Evolutionary conservation across 2,329 filamentous ascomycete genomes (phyloP), one percentile per base, ranked within the genome.

Genomic region (Madurella fahalii): DNA sequence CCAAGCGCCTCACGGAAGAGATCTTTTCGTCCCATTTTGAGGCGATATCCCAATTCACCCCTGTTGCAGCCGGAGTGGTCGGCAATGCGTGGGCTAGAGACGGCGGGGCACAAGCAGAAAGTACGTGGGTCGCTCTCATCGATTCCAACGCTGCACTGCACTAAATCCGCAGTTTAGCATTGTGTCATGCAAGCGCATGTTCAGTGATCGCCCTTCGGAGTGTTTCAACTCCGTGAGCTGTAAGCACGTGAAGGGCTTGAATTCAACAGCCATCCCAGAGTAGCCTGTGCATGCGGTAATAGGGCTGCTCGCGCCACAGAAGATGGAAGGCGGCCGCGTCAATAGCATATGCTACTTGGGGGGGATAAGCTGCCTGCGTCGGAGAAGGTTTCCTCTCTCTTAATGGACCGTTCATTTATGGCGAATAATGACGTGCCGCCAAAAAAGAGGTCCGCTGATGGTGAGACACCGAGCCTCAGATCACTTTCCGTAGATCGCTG

Each of bases 171-270:
- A 15, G 9, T 4, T 37, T 37, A 9, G 34, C 34, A 37, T 37
- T 37, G 34, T 37, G 34, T 37, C 34, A 11, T 37, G 34, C 11
- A 4, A 11, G 34, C 34, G 34, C 25, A 37, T 37, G 34, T 15
- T 37, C 34, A 54, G 34, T 34, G 59, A 57, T 61, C 53, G 32
- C 16, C 47, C 54, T 25, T 58, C 44, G 25, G 41, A 37, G 13
- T 37, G 57, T 61, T 58, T 59, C 59, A 58, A 52, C 40, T 54
- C 31, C 45, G 13, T n/a, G 34, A 11, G 34, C 9, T 37, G 9
- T 9, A 37, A 37, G 34, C 34, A 32, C 7, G 3, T 25, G 25
- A 25, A 7, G 25, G 25, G 4, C 7, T 7, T 25, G 25, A 25
- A 25, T 25, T 25, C 25, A 17, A 40, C 8, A 40, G 13, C 16